Evolutionary conservation across 1,284 basidiomycete species (phyloP).

Genomic region (Cutaneotrichosporon mucoides): DNA sequence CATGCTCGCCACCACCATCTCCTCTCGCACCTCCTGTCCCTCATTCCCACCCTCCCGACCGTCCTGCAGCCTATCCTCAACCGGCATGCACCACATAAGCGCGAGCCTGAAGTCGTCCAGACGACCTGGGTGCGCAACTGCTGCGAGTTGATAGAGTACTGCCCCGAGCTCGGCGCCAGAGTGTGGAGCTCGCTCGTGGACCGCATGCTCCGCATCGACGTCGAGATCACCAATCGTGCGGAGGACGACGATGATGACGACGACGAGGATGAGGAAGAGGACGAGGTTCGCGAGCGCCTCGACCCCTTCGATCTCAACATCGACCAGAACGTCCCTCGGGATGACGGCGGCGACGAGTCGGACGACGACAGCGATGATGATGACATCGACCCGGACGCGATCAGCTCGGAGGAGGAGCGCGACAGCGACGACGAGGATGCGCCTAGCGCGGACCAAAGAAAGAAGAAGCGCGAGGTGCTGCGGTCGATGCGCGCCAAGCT

Average conservation of each 20-base stretch:
- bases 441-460: slow-evolving; percentile 53
- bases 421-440: slow-evolving; percentile 61
- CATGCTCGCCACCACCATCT: slow-evolving; percentile 86
- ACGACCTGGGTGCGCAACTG: slow-evolving; percentile 90
- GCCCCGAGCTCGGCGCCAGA: slow-evolving; percentile 79
- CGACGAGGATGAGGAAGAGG: slow-evolving; percentile 59
- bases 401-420: slow-evolving; percentile 47
- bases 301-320: slow-evolving; percentile 80
- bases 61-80: slow-evolving; percentile 80
- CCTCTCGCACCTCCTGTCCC: slow-evolving; percentile 73
- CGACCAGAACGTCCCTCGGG: slow-evolving; percentile 56
- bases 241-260: slow-evolving; percentile 81
- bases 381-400: slow-evolving; percentile 48
- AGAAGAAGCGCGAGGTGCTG: slow-evolving; percentile 61
- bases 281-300: slow-evolving; percentile 58
- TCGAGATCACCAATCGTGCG: slow-evolving; percentile 93
- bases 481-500: slow-evolving; percentile 85
- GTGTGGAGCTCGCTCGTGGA: slow-evolving; percentile 83
- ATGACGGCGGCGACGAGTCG: slow-evolving; percentile 55
- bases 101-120: slow-evolving; percentile 74
- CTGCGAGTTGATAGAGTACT: slow-evolving; percentile 79
- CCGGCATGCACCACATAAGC: slow-evolving; percentile 86
- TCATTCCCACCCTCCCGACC: slow-evolving; percentile 84
- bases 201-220: slow-evolving; percentile 90
- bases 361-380: slow-evolving; percentile 58